Evolutionary conservation across 192 early-diverging fungal species (phyloP).

Genomic region (Jimgerdemannia lactiflua): DNA sequence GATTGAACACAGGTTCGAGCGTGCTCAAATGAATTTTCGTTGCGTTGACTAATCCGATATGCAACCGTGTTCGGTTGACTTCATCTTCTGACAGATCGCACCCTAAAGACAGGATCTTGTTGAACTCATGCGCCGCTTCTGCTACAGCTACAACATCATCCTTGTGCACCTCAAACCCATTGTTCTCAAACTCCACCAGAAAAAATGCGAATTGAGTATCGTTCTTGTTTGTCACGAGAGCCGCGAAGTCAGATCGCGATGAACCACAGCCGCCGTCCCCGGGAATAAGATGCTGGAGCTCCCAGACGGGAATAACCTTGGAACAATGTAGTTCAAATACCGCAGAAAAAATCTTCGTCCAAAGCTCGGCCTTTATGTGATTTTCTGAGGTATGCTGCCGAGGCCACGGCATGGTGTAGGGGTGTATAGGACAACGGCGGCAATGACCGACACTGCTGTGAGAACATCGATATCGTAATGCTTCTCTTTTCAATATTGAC

Average conservation of each 20-base stretch:
- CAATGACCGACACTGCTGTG: conserved; percentile 10
- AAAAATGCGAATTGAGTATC: conserved; percentile 16
- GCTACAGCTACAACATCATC: conserved; percentile 18
- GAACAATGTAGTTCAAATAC: not conserved
- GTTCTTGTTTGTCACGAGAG: conserved; percentile 1
- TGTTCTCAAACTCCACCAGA: conserved; percentile 7
- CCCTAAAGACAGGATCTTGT: conserved; percentile 16
- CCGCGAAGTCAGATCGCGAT: conserved; percentile 11
- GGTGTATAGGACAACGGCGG: conserved; percentile 10
- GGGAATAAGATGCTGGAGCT: conserved; percentile 6
- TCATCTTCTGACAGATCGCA: conserved; percentile 16
- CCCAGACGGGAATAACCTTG: conserved; percentile 7
- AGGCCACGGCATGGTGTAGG: conserved; percentile 16
- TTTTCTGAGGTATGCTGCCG: conserved; percentile 18
- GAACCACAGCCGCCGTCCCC: conserved; percentile 7
- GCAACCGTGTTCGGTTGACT: conserved; percentile 15
- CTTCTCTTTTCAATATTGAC: conserved; percentile 10
- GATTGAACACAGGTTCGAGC: conserved; percentile 15
- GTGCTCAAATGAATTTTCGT: conserved; percentile 17
- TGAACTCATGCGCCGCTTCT: conserved; percentile 6
- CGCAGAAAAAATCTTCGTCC: conserved; percentile 16
- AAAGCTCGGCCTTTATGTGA: conserved; percentile 20
- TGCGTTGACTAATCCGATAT: conserved; percentile 16
- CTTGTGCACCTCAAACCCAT: conserved; percentile 9
- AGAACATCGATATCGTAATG: conserved; percentile 19